Evolutionary conservation across 306 rosid genomes (phyloP).

Genomic region (Sindora glabra): DNA sequence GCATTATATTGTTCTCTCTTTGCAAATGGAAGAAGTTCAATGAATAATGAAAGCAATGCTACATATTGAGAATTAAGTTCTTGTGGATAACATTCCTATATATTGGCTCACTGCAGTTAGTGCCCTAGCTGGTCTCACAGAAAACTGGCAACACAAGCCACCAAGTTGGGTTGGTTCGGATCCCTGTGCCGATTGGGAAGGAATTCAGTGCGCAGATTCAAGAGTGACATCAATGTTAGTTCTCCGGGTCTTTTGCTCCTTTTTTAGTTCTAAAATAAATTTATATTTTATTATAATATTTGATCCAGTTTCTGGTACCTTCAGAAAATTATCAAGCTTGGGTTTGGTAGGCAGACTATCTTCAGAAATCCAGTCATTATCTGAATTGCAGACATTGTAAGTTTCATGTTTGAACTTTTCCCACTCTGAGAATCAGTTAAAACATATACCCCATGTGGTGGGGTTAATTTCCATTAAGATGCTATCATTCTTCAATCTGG

Average conservation of each 20-base stretch:
- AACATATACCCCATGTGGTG: neutral
- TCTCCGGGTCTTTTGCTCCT: neutral
- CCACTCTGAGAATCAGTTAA: neutral
- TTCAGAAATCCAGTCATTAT: slow-evolving; percentile 33
- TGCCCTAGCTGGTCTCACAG: slow-evolving; percentile 19
- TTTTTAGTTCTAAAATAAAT: slow-evolving; percentile 2
- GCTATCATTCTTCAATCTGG: neutral
- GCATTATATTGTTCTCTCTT: neutral
- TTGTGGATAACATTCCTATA: neutral
- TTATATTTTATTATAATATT: neutral
- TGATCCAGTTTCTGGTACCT: neutral
- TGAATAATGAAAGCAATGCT: neutral
- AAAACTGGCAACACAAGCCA: slow-evolving; percentile 36
- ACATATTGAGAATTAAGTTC: neutral
- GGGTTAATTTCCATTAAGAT: neutral
- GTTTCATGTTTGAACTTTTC: slow-evolving; percentile 5
- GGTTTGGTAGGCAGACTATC: slow-evolving; percentile 38
- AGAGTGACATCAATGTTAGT: slow-evolving; percentile 35
- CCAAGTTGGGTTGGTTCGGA: slow-evolving; percentile 33
- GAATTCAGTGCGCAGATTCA: slow-evolving; percentile 28
- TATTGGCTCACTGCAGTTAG: slow-evolving; percentile 20
- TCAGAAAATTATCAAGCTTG: slow-evolving; percentile 39
- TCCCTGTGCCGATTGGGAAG: slow-evolving; percentile 42
- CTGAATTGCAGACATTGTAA: slow-evolving; percentile 46
- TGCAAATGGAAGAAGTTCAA: neutral